Conservation (phyloP, 306 rosid genomes). For the Lupinus albus region DNA sequence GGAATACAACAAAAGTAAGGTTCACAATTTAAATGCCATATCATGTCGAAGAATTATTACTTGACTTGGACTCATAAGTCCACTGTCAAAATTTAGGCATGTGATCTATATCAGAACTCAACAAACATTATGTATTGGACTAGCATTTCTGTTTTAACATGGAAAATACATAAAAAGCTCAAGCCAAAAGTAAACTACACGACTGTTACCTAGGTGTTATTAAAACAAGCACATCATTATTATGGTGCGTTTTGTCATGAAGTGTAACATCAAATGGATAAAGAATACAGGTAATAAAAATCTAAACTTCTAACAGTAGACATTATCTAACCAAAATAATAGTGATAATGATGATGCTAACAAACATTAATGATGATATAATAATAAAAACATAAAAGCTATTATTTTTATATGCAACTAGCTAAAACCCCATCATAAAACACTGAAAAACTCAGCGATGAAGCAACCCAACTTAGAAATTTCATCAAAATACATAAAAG, state of each 20-base stretch:
- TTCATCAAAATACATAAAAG: background rate
- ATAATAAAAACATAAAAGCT: background rate
- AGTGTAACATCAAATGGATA: conserved; percentile 1
- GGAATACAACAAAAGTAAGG: background rate
- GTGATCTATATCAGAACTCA: conserved; percentile 21
- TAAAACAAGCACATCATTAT: background rate
- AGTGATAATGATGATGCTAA: too few species aligned
- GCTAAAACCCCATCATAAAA: conserved; percentile 19
- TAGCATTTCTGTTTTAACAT: background rate
- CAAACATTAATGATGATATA: too few species aligned
- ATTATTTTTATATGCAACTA: conserved; percentile 1
- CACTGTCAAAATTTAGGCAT: background rate
- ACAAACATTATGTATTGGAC: conserved; percentile 14
- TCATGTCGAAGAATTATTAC: background rate
- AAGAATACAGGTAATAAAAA: background rate
- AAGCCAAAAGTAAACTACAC: conserved; percentile 20
- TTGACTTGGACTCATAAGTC: conserved; percentile 2
- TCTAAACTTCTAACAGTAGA: background rate
- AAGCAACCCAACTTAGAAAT: conserved; percentile 19
- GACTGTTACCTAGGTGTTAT: background rate
- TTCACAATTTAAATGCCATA: background rate
- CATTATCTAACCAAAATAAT: conserved; percentile 1
- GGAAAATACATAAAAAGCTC: background rate
- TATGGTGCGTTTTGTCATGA: conserved; percentile 1
- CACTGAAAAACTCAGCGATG: background rate